Base-by-base conservation (phyloP, 2,329 filamentous ascomycete genomes). In the Stagonosporopsis chrysanthemi region DNA sequence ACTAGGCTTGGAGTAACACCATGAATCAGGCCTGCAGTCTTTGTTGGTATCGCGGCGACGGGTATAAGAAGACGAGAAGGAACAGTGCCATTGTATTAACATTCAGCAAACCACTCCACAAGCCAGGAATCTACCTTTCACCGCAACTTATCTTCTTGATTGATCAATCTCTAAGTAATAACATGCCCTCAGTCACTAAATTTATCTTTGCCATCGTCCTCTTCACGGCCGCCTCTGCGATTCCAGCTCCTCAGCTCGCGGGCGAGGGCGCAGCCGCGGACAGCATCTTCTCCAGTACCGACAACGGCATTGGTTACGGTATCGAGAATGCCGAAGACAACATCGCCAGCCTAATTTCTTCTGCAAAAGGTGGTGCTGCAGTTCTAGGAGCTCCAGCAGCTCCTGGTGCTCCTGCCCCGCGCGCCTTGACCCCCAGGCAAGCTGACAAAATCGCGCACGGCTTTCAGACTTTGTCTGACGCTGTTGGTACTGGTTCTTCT, bases 281-380 rank as follows among this genome's bases (percentile, higher is more conserved):
- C 45, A 55, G 52, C n/a, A 28, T 50, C 14, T 56, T 56, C 31
- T 28, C 52, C 5, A 11, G 12, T 15, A 49, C 39, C 29, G 52
- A 56, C 40, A 40, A 50, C n/a, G 52, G 29, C 11, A 22, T 44
- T 29, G 52, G 52, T 31, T 50, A 56, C 14, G 33, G 45, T 7
- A 6, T 56, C 17, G 46, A 56, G 24, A 19, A 49, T 19, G 40
- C 40, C 24, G 52, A 56, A 17, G 45, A 56, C 5, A 50, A 56
- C 14, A 19, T 38, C 14, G 52, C 52, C 7, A 14, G 2, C n/a
- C 38, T 42, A 1, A n/a, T 56, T 22, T n/a, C 44, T 17, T 42
- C 38, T 17, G 6, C 17, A 3, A 56, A 49, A 23, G 26, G 39
- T 12, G 19, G 12, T n/a, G 5, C 19, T n/a, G 22, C 47, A 35